Evolutionary conservation across 148 eudicot species (phyloP), one percentile per base, ranked within the genome.

Genomic region (Drosera capensis): DNA sequence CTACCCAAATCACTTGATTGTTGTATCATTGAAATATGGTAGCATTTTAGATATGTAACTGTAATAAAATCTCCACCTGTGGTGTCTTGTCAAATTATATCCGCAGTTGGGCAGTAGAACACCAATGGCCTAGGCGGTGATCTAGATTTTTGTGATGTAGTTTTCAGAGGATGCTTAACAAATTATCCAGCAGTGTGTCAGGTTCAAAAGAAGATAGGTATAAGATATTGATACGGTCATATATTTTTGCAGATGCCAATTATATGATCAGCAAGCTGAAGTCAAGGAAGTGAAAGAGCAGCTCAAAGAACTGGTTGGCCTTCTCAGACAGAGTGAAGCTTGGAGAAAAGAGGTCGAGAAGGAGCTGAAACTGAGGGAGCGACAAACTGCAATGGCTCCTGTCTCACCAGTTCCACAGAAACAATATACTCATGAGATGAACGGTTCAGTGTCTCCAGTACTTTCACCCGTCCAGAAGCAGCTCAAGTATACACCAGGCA

Each of bases 231-330:
- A n/a, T n/a, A n/a, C n/a, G n/a, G 28, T 20, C 48, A 29, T 52
- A 13, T 41, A 28, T 37, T 44, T 38, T 45, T 36, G 57, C 73
- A 90, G 99, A 65, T 90, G 99, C 46, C 76, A 90, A 23, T 20
- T 72, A 38, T 90, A 77, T 73, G 99, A 90, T 52, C 76, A 65
- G 59, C 93, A 79, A 28, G 52, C 79, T 21, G 99, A 90, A 44
- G 62, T 70, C 55, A 90, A 75, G 55, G 99, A 90, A 64, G 81
- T 85, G 88, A 77, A 81, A 51, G 99, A 90, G 63, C 95, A 85
- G 40, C 68, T 84, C 47, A 85, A 85, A 65, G 99, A 90, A 65
- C 85, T 90, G 24, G 85, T 90, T 49, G 71, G 79, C 47, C 59
- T 90, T 41, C 51, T 90, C 52, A 58, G 88, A 53, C 99, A 90